A percentile compares a stretch with the other conserved stretches of the same genome.
phyloP scores from a whole-genome alignment of 176 grass and related monocot species.

The Lolium multiflorum region DNA sequence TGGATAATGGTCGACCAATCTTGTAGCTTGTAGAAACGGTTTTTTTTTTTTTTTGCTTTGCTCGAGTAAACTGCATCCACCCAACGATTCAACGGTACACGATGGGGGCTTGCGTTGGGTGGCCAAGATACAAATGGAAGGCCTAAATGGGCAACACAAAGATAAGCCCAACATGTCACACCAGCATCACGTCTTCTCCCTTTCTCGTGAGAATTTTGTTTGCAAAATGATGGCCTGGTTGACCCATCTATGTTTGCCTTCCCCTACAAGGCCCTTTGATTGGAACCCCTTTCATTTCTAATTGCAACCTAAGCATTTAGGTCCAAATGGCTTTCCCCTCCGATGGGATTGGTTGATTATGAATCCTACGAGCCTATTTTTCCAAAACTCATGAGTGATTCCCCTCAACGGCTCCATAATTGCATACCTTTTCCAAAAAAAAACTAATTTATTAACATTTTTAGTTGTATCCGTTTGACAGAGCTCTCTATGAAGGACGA shows the following conservation, averaged over 20 bases:
- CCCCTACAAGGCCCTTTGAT: not conserved
- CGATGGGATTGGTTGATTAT: conserved; percentile 34
- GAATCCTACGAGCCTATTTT: not conserved
- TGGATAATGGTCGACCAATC: not conserved
- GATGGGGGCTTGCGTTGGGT: conserved; percentile 16
- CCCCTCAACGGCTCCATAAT: not conserved
- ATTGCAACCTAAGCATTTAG: conserved; percentile 45
- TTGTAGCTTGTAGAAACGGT: not conserved
- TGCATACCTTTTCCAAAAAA: not conserved
- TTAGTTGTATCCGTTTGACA: not conserved
- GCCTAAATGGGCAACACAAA: conserved; percentile 50
- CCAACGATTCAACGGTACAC: not conserved
- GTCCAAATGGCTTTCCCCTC: conserved; percentile 30
- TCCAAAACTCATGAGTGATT: not conserved
- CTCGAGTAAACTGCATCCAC: not conserved
- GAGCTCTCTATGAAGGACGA: too few species aligned
- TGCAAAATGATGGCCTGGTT: conserved; percentile 39
- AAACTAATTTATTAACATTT: not conserved
- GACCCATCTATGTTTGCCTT: conserved; percentile 16
- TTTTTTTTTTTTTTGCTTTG: not conserved
- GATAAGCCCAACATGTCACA: conserved; percentile 57
- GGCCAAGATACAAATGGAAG: conserved; percentile 31
- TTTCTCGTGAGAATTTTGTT: conserved; percentile 45
- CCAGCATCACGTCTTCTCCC: conserved; percentile 44
- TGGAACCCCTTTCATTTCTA: conserved; percentile 7